Base-by-base conservation (phyloP, 768 basidiomycete species). In the Coprinopsis marcescibilis region DNA sequence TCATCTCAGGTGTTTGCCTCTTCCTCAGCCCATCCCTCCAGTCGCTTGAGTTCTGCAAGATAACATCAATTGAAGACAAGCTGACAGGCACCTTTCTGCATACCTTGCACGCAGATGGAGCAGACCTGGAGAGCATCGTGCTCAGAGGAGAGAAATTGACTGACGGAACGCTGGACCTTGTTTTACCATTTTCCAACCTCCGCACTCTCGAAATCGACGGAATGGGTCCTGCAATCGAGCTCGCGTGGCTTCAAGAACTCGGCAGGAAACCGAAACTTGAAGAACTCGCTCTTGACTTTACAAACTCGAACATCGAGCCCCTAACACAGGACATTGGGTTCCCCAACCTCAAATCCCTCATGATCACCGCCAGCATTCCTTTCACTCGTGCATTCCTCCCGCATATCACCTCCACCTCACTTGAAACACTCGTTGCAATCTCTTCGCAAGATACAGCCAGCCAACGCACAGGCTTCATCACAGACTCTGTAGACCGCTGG, bases 1-100 rank as follows among this genome's bases (percentile, higher is more conserved):
- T 64, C 30, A 60, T 63, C 17, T 62, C 63, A 1, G 61, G 62
- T 1, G 61, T 66, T n/a, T 64, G 61, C 46, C 55, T 66, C 25
- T 66, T 66, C 50, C 53, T 64, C n/a, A 54, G 61, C 0, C 60
- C 63, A 4, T 61, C 62, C 2, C 47, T 66, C n/a, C 58, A 58
- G 35, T 40, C 48, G 11, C 49, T 66, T 15, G 55, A 63, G 37
- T 59, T 64, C 25, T 53, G 57, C 13, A 52, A 57, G 25, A 62
- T 66, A 13, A 60, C 62, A 14, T 55, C 49, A 19, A 58, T 63
- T 7, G 64, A 65, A 48, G 64, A 66, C 43, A 66, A 66, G 38
- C 51, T 66, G 1, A 59, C 59, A 25, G 65, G 63, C 14, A 64
- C 65, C 11, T 57, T 63, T 21, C 55, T 64, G 17, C 55, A 64